Percentiles rank a stretch among this genome's conserved stretches.
These are phyloP conservation scores for Alternaria sp. DNA, from an alignment of 2,329 filamentous ascomycete species.

Conservation along the genomic window DNA sequence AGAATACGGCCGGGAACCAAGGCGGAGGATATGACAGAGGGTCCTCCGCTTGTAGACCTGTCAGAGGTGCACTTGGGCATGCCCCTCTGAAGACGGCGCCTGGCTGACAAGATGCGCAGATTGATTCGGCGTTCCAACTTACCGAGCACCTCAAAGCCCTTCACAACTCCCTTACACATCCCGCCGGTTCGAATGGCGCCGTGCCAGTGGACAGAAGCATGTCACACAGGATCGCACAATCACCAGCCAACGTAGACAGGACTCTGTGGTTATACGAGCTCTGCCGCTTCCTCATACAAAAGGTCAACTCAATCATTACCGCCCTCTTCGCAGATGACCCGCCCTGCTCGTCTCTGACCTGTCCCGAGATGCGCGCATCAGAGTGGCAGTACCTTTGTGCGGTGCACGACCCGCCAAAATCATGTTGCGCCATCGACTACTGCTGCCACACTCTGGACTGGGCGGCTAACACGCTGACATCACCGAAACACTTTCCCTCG, in stretches of 20 bases:
- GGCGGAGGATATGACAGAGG: slow-evolving; percentile 89
- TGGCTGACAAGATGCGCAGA: slow-evolving; percentile 61
- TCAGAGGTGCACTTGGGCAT: slow-evolving; percentile 70
- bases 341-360: slow-evolving; percentile 86
- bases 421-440: slow-evolving; percentile 98
- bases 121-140: slow-evolving; percentile 95
- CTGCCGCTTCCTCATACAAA: slow-evolving; percentile 92
- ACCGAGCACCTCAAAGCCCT: slow-evolving; percentile 96
- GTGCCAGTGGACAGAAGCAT: slow-evolving; percentile 78
- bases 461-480: slow-evolving; percentile 93
- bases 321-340: slow-evolving; percentile 91
- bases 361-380: slow-evolving; percentile 96
- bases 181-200: slow-evolving; percentile 63
- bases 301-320: slow-evolving; percentile 91
- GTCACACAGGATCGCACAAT: slow-evolving; percentile 77
- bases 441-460: slow-evolving; percentile 98
- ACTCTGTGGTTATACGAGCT: slow-evolving; percentile 98
- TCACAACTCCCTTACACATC: slow-evolving; percentile 80
- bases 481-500: slow-evolving; percentile 93
- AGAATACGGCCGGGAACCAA: slow-evolving; percentile 93
- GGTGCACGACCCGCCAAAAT: slow-evolving; percentile 95
- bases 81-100: slow-evolving; percentile 5
- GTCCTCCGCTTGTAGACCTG: slow-evolving; percentile 85
- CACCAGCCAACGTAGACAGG: slow-evolving; percentile 82
- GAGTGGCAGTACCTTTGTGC: slow-evolving; percentile 99